Percentiles rank a stretch among this genome's conserved stretches.
Evolutionary conservation across 306 rosid genomes (phyloP).

Genomic region (Fragaria nilgerrensis): DNA sequence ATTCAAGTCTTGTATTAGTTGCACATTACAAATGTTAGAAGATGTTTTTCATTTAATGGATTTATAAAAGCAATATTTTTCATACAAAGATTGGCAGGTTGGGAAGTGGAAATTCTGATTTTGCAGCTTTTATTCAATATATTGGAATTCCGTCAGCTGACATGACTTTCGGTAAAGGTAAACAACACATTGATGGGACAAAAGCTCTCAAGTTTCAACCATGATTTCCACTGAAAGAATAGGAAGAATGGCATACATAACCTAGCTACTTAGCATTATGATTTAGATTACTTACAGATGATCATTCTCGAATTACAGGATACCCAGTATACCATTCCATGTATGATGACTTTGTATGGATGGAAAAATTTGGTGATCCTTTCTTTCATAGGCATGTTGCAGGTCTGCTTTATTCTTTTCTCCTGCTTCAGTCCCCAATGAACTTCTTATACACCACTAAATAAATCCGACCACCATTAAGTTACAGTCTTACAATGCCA

Average conservation of each 20-base stretch:
- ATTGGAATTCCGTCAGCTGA: constrained; percentile 68
- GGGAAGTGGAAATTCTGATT: constrained; percentile 72
- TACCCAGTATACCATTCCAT: constrained; percentile 71
- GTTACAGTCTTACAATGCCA: background rate
- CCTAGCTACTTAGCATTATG: background rate
- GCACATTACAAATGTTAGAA: background rate
- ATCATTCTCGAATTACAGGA: constrained; percentile 31
- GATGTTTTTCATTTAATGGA: background rate
- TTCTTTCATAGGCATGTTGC: constrained; percentile 71
- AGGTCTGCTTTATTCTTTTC: constrained; percentile 38
- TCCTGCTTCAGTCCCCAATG: background rate
- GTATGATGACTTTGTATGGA: constrained; percentile 70
- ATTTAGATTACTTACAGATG: background rate
- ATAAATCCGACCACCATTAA: background rate
- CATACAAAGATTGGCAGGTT: constrained; percentile 48
- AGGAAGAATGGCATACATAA: background rate
- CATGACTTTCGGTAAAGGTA: constrained; percentile 54
- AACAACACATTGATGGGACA: background rate
- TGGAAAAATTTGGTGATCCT: constrained; percentile 73
- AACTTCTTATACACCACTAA: background rate
- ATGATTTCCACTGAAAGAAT: background rate
- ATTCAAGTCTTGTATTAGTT: background rate
- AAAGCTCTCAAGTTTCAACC: background rate
- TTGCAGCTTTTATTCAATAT: constrained; percentile 64
- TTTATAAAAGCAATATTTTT: too few relatives aligned